Evolutionary conservation across 2,329 filamentous ascomycete genomes (phyloP).

Genomic region (Helotiales sp.): DNA sequence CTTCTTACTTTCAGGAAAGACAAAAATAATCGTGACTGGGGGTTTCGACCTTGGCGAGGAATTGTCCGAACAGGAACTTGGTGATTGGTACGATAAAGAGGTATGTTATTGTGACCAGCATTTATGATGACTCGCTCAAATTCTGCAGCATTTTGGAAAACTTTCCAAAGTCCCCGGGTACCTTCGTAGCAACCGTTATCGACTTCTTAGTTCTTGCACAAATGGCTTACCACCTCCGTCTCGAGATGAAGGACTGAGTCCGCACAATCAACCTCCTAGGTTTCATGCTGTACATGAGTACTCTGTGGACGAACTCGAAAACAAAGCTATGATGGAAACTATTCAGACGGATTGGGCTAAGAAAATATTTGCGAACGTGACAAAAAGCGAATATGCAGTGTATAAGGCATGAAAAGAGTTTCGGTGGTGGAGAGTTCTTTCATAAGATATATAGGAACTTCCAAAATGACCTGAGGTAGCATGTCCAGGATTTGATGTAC

Average conservation of each 20-base stretch:
- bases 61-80: slow-evolving; percentile 13
- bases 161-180: slow-evolving; percentile 12
- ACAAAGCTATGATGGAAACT: slow-evolving; percentile 26
- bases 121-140: neutral
- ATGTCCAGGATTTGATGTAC: neutral
- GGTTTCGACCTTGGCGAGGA: slow-evolving; percentile 10
- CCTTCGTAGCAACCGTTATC: slow-evolving; percentile 15
- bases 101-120: neutral
- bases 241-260: neutral
- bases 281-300: slow-evolving; percentile 12
- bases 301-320: slow-evolving; percentile 1
- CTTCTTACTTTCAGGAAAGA: neutral
- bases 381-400: slow-evolving; percentile 5
- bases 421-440: neutral
- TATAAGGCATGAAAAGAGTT: neutral
- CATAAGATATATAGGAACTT: neutral
- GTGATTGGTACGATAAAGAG: slow-evolving; percentile 20
- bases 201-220: slow-evolving; percentile 8
- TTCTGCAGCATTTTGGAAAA: slow-evolving; percentile 8
- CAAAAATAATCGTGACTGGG: slow-evolving; percentile 9
- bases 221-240: neutral
- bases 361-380: slow-evolving; percentile 6
- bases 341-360: slow-evolving; percentile 13
- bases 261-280: slow-evolving; percentile 1
- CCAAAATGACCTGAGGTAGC: neutral